Conservation (phyloP, 2,329 filamentous ascomycete genomes). For the Daldinia sp. region DNA sequence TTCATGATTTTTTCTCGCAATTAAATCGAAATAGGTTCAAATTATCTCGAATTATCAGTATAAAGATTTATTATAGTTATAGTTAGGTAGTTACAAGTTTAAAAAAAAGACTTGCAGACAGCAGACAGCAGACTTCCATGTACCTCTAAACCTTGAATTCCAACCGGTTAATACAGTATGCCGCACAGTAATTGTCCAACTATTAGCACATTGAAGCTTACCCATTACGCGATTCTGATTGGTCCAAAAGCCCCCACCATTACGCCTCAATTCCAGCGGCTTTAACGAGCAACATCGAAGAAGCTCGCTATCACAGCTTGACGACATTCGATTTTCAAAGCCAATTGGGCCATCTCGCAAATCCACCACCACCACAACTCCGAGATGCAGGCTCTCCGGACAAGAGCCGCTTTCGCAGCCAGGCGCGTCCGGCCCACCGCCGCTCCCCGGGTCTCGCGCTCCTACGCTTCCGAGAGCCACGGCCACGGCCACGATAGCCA, state of each 20-base stretch:
- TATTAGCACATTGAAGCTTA: slow-evolving; percentile 20
- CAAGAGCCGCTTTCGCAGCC: slow-evolving; percentile 53
- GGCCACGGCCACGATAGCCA: slow-evolving; percentile 47
- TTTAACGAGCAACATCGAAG: slow-evolving; percentile 13
- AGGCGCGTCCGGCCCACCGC: slow-evolving; percentile 48
- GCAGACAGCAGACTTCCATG: no score
- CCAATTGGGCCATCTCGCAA: slow-evolving; percentile 41
- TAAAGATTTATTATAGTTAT: no score
- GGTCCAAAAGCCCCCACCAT: slow-evolving; percentile 36
- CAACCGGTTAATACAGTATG: slow-evolving; percentile 14
- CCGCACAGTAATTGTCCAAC: slow-evolving; percentile 20
- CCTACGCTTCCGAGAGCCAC: slow-evolving; percentile 56
- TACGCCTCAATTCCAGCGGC: slow-evolving; percentile 40
- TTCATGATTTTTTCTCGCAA: neutral
- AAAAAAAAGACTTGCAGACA: no score
- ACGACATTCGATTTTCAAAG: slow-evolving; percentile 27
- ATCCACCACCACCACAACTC: slow-evolving; percentile 4
- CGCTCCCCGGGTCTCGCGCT: slow-evolving; percentile 51
- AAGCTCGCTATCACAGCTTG: slow-evolving; percentile 26
- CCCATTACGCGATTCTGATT: slow-evolving; percentile 39
- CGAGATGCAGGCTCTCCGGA: slow-evolving; percentile 52
- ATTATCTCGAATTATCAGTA: neutral
- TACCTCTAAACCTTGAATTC: no score
- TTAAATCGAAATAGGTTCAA: neutral
- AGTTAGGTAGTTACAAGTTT: no score